These are phyloP conservation scores for Eucalyptus viminalis DNA, from an alignment of 345 rosid genomes.

Conservation along the genomic window DNA sequence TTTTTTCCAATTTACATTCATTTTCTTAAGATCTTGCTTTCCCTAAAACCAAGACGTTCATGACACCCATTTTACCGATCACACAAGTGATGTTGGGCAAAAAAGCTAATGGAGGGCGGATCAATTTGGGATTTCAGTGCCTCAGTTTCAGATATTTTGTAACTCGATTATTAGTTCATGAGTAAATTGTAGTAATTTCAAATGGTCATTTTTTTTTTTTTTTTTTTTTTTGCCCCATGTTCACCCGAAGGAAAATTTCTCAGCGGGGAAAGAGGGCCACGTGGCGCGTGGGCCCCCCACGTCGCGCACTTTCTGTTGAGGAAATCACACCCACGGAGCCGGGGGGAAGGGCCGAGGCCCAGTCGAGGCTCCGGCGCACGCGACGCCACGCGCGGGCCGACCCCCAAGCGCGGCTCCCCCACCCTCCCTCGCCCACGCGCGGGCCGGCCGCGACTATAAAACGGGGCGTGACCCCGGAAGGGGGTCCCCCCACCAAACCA, in stretches of 20 bases:
- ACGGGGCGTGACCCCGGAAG: fast-evolving
- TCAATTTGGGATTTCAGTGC: not conserved
- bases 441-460: not conserved
- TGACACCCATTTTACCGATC: fast-evolving
- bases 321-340: not conserved
- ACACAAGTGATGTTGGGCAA: too few species aligned
- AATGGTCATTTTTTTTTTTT: too few species aligned
- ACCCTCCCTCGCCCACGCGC: not conserved
- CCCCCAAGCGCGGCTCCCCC: not conserved
- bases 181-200: not conserved
- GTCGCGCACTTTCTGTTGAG: not conserved
- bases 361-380: not conserved
- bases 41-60: fast-evolving
- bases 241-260: not conserved
- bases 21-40: not conserved
- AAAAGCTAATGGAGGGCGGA: too few species aligned
- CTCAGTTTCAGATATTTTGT: not conserved
- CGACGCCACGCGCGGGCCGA: not conserved
- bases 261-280: not conserved
- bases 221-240: not conserved
- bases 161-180: not conserved
- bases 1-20: not conserved
- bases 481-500: not conserved
- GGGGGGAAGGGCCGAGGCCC: not conserved
- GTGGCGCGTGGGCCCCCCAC: not conserved